Base-by-base conservation (phyloP, 2,329 filamentous ascomycete genomes). In the Pseudogymnoascus sp. region DNA sequence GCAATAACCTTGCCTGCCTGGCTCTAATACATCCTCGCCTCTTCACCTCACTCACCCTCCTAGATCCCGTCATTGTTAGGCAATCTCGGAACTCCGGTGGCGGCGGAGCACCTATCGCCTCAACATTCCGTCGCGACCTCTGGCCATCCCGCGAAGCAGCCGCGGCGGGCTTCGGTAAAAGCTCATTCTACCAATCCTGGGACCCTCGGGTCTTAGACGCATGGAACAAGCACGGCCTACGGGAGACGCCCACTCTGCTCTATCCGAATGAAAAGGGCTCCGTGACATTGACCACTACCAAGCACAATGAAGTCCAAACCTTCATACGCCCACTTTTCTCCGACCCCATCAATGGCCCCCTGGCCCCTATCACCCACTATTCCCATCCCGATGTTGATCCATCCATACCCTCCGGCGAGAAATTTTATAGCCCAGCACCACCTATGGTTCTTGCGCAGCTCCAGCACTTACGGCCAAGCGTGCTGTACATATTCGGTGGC, bases 241-340 rank as follows among this genome's bases (percentile, higher is more conserved):
- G 89, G n/a, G 81, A 88, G 14, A 78, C 87, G 2, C 89, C 90
- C 2, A 91, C 89, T 0, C 69, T 71, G 6, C 70, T 87, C 14
- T 82, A 85, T 71, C 83, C 84, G 0, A 68, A 78, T 1, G 63
- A 67, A 6, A 70, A 70, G 11, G 72, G 75, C 14, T 75, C 80
- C 35, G 87, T 92, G 0, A 93, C 91, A 0, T 80, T 94, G 2
- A 83, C 84, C 1, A 97, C 93, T 0, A 88, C 91, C 0, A 91
- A 92, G 69, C 89, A 96, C 73, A 91, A 96, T 72, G 91, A 96
- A 77, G 89, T 94, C 62, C 87, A 91, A 70, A 91, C 87, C 1
- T 94, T 88, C 72, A 75, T 90, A 66, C 82, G 89, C 0, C 83
- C 86, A 0, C 82, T 83, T 63, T 84, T 69, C 67, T 60, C 69